Conservation (phyloP, 1,139 yeast species). For the Debaryomyces coudertii region DNA sequence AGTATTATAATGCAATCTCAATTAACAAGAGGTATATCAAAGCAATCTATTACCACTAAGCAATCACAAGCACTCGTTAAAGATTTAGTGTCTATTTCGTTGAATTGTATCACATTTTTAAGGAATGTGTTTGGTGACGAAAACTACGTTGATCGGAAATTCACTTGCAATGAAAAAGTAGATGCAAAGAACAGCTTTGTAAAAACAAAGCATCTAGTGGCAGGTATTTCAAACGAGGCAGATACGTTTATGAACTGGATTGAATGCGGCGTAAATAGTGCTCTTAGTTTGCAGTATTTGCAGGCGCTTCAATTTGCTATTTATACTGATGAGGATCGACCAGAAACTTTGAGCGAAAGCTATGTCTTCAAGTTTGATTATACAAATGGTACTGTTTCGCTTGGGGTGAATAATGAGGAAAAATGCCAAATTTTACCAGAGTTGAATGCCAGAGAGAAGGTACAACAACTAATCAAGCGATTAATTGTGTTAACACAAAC, state of each 20-base stretch:
- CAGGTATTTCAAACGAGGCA: slow-evolving; percentile 46
- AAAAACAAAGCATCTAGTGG: slow-evolving; percentile 47
- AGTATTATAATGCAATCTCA: slow-evolving; percentile 18
- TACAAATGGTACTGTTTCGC: not conserved
- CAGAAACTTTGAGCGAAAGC: slow-evolving; percentile 46
- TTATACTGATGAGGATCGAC: slow-evolving; percentile 39
- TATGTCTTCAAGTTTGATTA: slow-evolving; percentile 51
- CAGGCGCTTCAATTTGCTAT: slow-evolving; percentile 50
- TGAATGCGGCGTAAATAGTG: slow-evolving; percentile 50
- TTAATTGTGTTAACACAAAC: slow-evolving; percentile 57
- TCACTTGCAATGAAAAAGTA: slow-evolving; percentile 34
- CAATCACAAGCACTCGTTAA: slow-evolving; percentile 46
- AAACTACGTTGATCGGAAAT: slow-evolving; percentile 46
- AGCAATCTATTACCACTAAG: slow-evolving; percentile 22
- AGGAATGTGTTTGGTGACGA: slow-evolving; percentile 55
- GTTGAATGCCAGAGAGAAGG: slow-evolving; percentile 20
- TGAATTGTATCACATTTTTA: slow-evolving; percentile 55
- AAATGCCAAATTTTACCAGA: not conserved
- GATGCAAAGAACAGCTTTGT: slow-evolving; percentile 30
- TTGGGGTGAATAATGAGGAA: not conserved
- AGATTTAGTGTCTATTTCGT: slow-evolving; percentile 47
- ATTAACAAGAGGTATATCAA: slow-evolving; percentile 17
- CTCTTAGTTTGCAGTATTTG: slow-evolving; percentile 43
- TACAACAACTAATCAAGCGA: slow-evolving; percentile 48
- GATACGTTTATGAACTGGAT: slow-evolving; percentile 54